Conservation (phyloP, 257 asterid species). For the Striga asiatica region DNA sequence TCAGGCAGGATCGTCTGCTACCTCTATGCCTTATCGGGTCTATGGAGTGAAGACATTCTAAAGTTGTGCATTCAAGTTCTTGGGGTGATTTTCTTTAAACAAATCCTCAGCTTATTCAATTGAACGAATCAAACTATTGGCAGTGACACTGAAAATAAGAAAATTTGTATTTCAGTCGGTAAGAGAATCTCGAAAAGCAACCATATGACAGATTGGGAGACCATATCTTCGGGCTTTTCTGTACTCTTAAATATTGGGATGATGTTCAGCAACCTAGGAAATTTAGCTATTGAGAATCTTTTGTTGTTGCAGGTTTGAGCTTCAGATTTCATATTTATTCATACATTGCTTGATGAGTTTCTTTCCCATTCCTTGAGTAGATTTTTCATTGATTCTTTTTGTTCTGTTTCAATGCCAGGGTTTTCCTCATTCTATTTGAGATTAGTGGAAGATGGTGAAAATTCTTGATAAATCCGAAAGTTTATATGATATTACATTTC, state of each 20-base stretch:
- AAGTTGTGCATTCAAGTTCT: slow-evolving; percentile 94
- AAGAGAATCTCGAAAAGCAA: slow-evolving; percentile 91
- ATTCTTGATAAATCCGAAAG: slow-evolving; percentile 79
- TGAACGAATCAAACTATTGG: too few species aligned
- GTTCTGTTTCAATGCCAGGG: too few species aligned
- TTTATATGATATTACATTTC: too few species aligned
- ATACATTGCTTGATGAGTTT: too few species aligned
- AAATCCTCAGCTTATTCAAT: too few species aligned
- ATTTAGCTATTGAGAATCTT: slow-evolving; percentile 46
- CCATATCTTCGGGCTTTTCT: slow-evolving; percentile 65
- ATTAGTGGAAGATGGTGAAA: slow-evolving; percentile 85
- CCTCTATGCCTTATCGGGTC: slow-evolving; percentile 86
- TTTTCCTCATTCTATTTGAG: slow-evolving; percentile 51
- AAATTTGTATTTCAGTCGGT: slow-evolving; percentile 47
- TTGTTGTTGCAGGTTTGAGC: slow-evolving; percentile 72
- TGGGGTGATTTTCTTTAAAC: slow-evolving; percentile 41
- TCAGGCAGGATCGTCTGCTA: slow-evolving; percentile 73
- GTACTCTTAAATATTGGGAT: slow-evolving; percentile 73
- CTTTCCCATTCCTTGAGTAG: too few species aligned
- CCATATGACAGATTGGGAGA: slow-evolving; percentile 86
- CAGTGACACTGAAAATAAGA: too few species aligned
- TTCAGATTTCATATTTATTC: too few species aligned
- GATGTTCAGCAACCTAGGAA: slow-evolving; percentile 54
- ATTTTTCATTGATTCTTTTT: too few species aligned
- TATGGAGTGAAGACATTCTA: slow-evolving; percentile 81